phyloP scores from a whole-genome alignment of 768 basidiomycete genomes.

The Tricholoma bakamatsutake region DNA sequence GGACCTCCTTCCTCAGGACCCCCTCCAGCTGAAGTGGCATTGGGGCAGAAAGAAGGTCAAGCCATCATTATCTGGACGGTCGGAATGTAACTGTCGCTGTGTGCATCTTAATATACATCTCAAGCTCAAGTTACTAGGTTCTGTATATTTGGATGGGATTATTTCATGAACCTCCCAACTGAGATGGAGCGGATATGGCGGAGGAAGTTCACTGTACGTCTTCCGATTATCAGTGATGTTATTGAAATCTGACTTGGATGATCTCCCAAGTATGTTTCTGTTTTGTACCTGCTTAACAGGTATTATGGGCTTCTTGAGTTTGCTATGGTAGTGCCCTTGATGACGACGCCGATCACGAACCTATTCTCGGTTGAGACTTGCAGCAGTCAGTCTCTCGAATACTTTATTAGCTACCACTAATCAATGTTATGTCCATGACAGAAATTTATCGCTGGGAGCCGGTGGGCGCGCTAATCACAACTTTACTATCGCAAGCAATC shows the following conservation, averaged over 20 bases:
- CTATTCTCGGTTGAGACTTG: no score
- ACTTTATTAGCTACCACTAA: no score
- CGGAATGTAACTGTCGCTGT: conserved; percentile 17
- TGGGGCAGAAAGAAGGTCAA: conserved; percentile 16
- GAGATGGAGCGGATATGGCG: conserved; percentile 18
- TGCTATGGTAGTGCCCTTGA: conserved; percentile 9
- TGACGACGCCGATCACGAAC: no score
- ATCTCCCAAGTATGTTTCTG: conserved; percentile 10
- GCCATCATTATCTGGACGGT: conserved; percentile 19
- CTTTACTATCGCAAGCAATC: no score
- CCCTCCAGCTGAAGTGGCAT: conserved; percentile 7
- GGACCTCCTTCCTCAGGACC: no score
- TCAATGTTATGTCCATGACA: no score
- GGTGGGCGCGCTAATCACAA: no score
- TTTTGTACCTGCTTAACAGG: conserved; percentile 17
- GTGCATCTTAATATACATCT: neutral
- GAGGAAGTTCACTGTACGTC: conserved; percentile 19
- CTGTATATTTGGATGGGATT: conserved; percentile 24
- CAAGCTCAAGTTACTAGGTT: conserved; percentile 15
- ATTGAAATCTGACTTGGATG: neutral
- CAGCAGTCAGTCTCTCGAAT: no score
- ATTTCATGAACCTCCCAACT: conserved; percentile 18
- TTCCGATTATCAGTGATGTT: neutral
- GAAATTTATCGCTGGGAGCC: no score
- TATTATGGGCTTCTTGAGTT: conserved; percentile 22